phyloP scores from a whole-genome alignment of 2,329 filamentous ascomycete genomes.

The Pseudocercospora pini-densiflorae region DNA sequence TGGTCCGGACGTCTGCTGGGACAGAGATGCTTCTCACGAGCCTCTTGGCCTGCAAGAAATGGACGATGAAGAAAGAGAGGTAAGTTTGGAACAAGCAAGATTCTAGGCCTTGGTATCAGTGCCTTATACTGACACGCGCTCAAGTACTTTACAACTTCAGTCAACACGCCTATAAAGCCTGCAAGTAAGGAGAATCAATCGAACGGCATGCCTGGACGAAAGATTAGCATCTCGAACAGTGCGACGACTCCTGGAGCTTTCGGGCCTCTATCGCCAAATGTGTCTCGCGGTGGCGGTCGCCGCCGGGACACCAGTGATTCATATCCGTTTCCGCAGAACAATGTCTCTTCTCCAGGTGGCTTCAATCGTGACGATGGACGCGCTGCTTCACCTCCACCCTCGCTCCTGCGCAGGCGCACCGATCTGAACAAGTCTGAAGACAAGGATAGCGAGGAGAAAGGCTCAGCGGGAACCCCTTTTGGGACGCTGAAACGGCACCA shows the following conservation, averaged over 20 bases:
- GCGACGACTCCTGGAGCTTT: slow-evolving; percentile 68
- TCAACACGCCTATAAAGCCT: slow-evolving; percentile 92
- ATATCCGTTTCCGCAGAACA: slow-evolving; percentile 58
- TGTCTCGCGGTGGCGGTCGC: slow-evolving; percentile 70
- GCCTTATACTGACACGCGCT: slow-evolving; percentile 19
- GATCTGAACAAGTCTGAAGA: slow-evolving; percentile 55
- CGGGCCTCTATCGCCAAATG: slow-evolving; percentile 74
- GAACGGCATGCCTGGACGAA: slow-evolving; percentile 69
- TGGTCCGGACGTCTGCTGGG: slow-evolving; percentile 94
- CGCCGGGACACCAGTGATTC: slow-evolving; percentile 85
- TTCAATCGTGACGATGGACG: slow-evolving; percentile 64
- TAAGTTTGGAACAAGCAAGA: slow-evolving; percentile 38
- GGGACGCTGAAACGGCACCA: slow-evolving; percentile 61
- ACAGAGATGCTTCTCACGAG: slow-evolving; percentile 68
- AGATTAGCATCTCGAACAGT: slow-evolving; percentile 74
- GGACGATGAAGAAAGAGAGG: slow-evolving; percentile 69
- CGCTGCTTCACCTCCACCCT: slow-evolving; percentile 63
- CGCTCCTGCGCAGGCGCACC: slow-evolving; percentile 64
- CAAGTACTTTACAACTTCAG: slow-evolving; percentile 79
- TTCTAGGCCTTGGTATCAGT: neutral
- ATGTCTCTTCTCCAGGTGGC: slow-evolving; percentile 64
- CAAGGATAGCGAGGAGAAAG: slow-evolving; percentile 44
- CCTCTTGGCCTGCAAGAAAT: slow-evolving; percentile 77
- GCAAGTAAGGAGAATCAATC: slow-evolving; percentile 64
- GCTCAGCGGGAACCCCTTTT: slow-evolving; percentile 46